These are phyloP conservation scores for Oryza brachyantha DNA, from an alignment of 176 grass and related monocot genomes.

Conservation along the genomic window DNA sequence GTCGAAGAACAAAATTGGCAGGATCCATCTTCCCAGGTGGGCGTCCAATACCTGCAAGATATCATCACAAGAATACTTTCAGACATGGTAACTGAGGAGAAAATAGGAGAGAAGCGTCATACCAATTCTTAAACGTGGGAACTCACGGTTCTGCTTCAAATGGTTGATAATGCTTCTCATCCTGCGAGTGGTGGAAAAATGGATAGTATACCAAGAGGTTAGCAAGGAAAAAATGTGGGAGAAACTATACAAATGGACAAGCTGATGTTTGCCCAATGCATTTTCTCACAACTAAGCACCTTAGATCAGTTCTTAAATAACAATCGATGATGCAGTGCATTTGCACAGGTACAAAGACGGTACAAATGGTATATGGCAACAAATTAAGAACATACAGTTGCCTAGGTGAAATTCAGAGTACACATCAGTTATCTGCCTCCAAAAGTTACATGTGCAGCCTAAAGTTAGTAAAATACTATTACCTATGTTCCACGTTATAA, in stretches of 20 bases:
- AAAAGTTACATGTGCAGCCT: conserved; percentile 15
- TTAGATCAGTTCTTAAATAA: conserved; percentile 1
- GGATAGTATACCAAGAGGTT: neutral
- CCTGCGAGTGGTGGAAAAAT: conserved; percentile 30
- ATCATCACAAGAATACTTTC: neutral
- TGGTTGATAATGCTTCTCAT: conserved; percentile 93
- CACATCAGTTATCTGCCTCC: neutral
- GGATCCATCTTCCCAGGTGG: conserved; percentile 96
- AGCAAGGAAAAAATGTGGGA: neutral
- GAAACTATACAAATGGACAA: neutral
- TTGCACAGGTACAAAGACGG: neutral
- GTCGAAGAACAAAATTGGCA: conserved; percentile 76
- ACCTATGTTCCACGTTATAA: too few relatives aligned
- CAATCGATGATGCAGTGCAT: neutral
- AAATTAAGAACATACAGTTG: neutral
- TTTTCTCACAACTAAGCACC: neutral
- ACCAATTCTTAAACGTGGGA: conserved; percentile 90
- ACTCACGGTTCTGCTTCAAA: conserved; percentile 77
- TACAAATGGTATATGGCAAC: neutral
- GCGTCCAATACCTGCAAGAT: conserved; percentile 69
- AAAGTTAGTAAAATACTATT: neutral
- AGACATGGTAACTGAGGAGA: neutral
- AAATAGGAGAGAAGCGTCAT: neutral
- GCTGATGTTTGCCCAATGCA: neutral
- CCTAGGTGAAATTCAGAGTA: conserved; percentile 4